phyloP scores from a whole-genome alignment of 2,329 filamentous ascomycete genomes.

The Aspergillus awamori region DNA sequence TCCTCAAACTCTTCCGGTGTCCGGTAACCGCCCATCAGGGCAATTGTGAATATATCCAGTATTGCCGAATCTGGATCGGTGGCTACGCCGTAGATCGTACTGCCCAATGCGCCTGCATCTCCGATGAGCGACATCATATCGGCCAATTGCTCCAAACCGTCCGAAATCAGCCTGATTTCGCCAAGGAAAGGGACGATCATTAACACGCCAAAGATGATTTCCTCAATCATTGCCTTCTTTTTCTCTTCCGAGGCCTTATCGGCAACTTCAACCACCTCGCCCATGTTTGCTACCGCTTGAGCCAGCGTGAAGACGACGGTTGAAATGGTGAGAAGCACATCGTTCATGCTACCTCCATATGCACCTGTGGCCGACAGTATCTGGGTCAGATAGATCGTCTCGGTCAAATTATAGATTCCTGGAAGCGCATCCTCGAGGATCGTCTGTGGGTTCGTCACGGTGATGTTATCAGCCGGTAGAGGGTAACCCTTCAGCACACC shows the following conservation, averaged over 20 bases:
- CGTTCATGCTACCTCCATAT: not conserved
- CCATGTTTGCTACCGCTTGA: constrained; percentile 1
- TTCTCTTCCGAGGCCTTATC: constrained; percentile 1
- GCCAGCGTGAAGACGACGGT: constrained; percentile 5
- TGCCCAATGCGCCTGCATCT: not conserved
- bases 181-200: constrained; percentile 2
- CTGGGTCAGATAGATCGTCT: not conserved
- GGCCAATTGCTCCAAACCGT: constrained; percentile 2
- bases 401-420: not conserved
- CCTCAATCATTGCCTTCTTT: constrained; percentile 4
- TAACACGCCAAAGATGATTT: not conserved
- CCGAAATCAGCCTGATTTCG: not conserved
- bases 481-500: not conserved
- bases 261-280: not conserved
- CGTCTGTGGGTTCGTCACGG: constrained; percentile 4
- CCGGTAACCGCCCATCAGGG: not conserved
- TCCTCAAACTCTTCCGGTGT: not conserved
- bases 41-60: not conserved
- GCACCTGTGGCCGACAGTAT: not conserved
- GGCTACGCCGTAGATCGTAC: constrained; percentile 3
- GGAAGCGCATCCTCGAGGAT: not conserved
- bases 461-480: not conserved
- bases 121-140: constrained; percentile 8
- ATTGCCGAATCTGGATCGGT: constrained; percentile 4
- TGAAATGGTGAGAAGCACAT: constrained; percentile 3